Evolutionary conservation across 2,329 filamentous ascomycete genomes (phyloP), one percentile per base, ranked within the genome.

Genomic region (Beauveria varroae): DNA sequence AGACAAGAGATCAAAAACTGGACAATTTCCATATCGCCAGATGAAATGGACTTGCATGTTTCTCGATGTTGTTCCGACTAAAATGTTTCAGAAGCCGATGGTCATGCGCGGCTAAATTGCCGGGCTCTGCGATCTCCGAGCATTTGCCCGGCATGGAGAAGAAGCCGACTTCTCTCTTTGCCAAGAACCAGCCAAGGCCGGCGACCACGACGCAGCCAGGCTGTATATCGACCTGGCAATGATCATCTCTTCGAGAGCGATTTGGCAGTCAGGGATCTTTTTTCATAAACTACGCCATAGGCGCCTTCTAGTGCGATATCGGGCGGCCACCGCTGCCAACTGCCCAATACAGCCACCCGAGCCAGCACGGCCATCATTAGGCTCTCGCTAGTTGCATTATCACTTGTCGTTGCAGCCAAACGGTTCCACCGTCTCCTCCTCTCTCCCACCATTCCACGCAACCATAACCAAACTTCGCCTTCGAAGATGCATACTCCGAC

Each of bases 261-360:
- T 30, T 3, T 20, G 14, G 28, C 14, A 28, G 22, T 3, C 9
- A 47, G 37, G 12, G 3, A 24, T 22, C 34, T 10, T 22, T 47
- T 10, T 26, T 12, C 49, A 51, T 14, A n/a, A 22, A 44, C 7
- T 37, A 16, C 34, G 34, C 34, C 34, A 37, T 37, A 10, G 40
- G 28, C 54, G 54, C 43, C 26, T n/a, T 28, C 41, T 22, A n/a
- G 37, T 59, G 58, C 58, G 58, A 49, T 61, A 61, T 61, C 58
- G 58, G 58, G 37, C 47, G 34, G 24, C 57, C 3, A 20, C 37
- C 24, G 22, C 22, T 10, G 10, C n/a, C n/a, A 43, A 34, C 37
- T 41, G 47, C 55, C 47, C 34, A 51, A 50, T 34, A 24, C 37
- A 47, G 34, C n/a, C n/a, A n/a, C n/a, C n/a, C n/a, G n/a, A n/a